A percentile compares a stretch with the other conserved stretches of the same genome.
These are phyloP conservation scores for Apodospora peruviana DNA, from an alignment of 495 filamentous ascomycete genomes.

Conservation along the genomic window DNA sequence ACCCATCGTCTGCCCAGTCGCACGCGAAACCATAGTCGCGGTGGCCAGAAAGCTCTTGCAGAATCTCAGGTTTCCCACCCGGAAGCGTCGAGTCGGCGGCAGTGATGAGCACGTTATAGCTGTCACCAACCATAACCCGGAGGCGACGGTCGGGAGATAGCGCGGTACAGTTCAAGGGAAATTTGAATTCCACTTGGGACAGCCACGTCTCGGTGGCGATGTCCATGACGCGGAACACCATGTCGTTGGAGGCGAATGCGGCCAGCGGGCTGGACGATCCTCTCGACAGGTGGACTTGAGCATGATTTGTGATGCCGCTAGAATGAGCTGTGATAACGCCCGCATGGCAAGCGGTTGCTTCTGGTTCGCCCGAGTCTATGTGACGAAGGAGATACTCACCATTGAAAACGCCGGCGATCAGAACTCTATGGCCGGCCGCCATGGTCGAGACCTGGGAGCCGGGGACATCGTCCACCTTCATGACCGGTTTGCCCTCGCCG, in stretches of 20 bases:
- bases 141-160: constrained; percentile 74
- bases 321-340: constrained; percentile 61
- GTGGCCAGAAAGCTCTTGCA: constrained; percentile 59
- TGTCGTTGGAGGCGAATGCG: constrained; percentile 82
- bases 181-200: constrained; percentile 52
- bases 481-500: constrained; percentile 41
- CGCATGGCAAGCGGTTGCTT: constrained; percentile 40
- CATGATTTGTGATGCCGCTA: constrained; percentile 84
- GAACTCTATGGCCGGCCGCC: constrained; percentile 56
- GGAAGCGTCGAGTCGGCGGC: constrained; percentile 35
- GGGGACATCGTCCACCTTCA: constrained; percentile 55
- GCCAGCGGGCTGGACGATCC: constrained; percentile 56
- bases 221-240: constrained; percentile 69
- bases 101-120: constrained; percentile 40
- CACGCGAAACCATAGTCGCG: constrained; percentile 83
- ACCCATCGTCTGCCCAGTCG: constrained; percentile 86
- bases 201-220: constrained; percentile 62
- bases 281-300: constrained; percentile 62
- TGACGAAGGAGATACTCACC: constrained; percentile 71
- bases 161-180: constrained; percentile 78
- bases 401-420: constrained; percentile 74
- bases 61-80: constrained; percentile 31
- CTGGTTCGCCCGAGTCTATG: constrained; percentile 39
- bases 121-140: constrained; percentile 65
- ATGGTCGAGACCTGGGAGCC: constrained; percentile 64